These are phyloP conservation scores for Xylariaceae sp. DNA, from an alignment of 2,329 filamentous ascomycete species.

Conservation along the genomic window DNA sequence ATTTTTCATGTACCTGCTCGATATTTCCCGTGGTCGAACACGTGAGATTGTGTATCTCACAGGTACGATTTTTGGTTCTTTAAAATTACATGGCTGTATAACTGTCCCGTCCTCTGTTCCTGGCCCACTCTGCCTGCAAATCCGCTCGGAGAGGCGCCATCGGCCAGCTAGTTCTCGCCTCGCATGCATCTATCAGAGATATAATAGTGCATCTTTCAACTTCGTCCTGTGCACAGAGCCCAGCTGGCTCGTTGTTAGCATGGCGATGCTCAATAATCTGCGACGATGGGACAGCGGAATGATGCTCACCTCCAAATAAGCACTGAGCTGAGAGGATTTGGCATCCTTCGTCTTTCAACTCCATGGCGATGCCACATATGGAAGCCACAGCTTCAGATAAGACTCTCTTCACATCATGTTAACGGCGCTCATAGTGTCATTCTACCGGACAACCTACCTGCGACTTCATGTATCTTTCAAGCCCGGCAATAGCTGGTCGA, in stretches of 20 bases:
- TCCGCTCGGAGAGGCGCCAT: slow-evolving; percentile 29
- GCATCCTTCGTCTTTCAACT: slow-evolving; percentile 37
- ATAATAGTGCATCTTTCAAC: slow-evolving; percentile 34
- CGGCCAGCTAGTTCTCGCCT: slow-evolving; percentile 39
- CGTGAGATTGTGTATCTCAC: no score
- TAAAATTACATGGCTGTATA: no score
- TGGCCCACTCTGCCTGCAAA: slow-evolving; percentile 28
- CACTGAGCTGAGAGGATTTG: slow-evolving; percentile 42
- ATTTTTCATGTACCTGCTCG: no score
- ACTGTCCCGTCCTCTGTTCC: neutral
- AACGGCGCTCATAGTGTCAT: neutral
- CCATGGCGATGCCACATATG: slow-evolving; percentile 48
- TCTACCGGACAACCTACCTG: slow-evolving; percentile 5
- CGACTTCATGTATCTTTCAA: slow-evolving; percentile 41
- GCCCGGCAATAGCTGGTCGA: slow-evolving; percentile 46
- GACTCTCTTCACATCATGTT: slow-evolving; percentile 30
- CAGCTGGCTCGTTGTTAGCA: slow-evolving; percentile 26
- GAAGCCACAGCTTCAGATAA: slow-evolving; percentile 44
- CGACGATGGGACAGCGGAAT: neutral
- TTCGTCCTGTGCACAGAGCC: slow-evolving; percentile 37
- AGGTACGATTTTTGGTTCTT: no score
- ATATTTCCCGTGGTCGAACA: no score
- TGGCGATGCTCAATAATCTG: neutral
- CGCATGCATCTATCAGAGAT: slow-evolving; percentile 35
- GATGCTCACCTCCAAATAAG: slow-evolving; percentile 35